Conservation (phyloP, 1,139 yeast species). For the Taphrina wiesneri region DNA sequence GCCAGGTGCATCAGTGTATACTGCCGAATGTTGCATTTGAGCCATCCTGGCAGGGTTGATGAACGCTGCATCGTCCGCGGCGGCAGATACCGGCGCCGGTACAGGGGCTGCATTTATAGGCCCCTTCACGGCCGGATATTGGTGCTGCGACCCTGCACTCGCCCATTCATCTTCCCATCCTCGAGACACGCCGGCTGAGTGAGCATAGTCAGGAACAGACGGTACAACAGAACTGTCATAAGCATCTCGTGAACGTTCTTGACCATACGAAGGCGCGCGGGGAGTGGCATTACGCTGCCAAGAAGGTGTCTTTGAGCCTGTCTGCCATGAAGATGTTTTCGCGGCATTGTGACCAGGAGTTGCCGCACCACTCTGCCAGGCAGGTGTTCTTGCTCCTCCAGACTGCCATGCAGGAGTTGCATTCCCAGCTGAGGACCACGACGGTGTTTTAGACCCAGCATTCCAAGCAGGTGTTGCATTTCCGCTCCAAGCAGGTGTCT, state of each 20-base stretch:
- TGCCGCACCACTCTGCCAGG: conserved; percentile 22
- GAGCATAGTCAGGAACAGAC: not conserved
- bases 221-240: not conserved
- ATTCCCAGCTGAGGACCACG: conserved; percentile 45
- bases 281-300: conserved; percentile 7
- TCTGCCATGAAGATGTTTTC: not conserved
- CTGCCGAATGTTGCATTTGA: conserved; percentile 8
- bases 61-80: conserved; percentile 1
- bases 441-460: conserved; percentile 45
- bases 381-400: conserved; percentile 35
- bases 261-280: conserved; percentile 2
- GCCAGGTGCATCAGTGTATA: conserved; percentile 6
- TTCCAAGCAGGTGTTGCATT: conserved; percentile 45
- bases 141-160: not conserved
- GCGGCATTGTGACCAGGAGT: conserved; percentile 9
- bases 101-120: not conserved
- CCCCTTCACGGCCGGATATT: not conserved
- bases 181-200: conserved; percentile 8
- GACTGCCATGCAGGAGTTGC: conserved; percentile 47
- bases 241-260: not conserved
- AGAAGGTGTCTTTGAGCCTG: conserved; percentile 23
- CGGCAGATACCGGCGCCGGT: not conserved
- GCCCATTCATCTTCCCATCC: conserved; percentile 30
- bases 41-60: conserved; percentile 21
- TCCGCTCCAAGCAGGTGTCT: conserved; percentile 46